Percentiles rank a stretch among this genome's conserved stretches.
These are phyloP conservation scores for Sicyos edulis DNA, from an alignment of 306 rosid species.

Conservation along the genomic window DNA sequence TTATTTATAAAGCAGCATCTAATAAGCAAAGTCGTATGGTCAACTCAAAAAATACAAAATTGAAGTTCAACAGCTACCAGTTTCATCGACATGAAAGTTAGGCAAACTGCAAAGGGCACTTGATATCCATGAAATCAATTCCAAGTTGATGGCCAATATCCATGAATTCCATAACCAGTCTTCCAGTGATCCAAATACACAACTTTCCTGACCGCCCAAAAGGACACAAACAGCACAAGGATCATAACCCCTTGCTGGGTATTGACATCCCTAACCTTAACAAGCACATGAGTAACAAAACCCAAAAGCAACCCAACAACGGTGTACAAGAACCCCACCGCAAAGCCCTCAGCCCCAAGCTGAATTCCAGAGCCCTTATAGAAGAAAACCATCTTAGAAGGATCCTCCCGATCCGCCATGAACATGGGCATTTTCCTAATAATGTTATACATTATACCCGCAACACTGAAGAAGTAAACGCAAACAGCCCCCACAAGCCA, in stretches of 20 bases:
- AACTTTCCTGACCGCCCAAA: constrained; percentile 88
- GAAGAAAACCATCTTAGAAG: constrained; percentile 61
- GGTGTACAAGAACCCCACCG: constrained; percentile 77
- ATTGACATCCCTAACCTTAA: constrained; percentile 43
- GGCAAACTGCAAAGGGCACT: not conserved
- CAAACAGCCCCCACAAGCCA: constrained; percentile 76
- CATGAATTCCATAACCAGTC: constrained; percentile 93
- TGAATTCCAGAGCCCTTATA: constrained; percentile 98
- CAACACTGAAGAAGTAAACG: constrained; percentile 83
- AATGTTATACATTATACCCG: constrained; percentile 89
- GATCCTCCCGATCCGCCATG: constrained; percentile 57
- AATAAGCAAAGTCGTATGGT: constrained; percentile 12
- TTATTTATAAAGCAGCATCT: constrained; percentile 5
- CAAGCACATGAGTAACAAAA: constrained; percentile 56
- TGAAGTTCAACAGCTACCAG: constrained; percentile 10
- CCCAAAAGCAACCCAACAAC: constrained; percentile 82
- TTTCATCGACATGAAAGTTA: not conserved
- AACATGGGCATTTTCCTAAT: constrained; percentile 95
- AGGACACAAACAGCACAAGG: constrained; percentile 55
- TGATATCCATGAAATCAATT: constrained; percentile 28
- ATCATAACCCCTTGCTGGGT: constrained; percentile 60
- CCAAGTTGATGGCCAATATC: constrained; percentile 95
- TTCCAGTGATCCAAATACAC: constrained; percentile 91
- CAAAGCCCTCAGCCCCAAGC: constrained; percentile 93
- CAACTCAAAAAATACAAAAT: constrained; percentile 3